Evolutionary conservation across 352 stramenopile species (phyloP).

Genomic region (Phytophthora pisi): DNA sequence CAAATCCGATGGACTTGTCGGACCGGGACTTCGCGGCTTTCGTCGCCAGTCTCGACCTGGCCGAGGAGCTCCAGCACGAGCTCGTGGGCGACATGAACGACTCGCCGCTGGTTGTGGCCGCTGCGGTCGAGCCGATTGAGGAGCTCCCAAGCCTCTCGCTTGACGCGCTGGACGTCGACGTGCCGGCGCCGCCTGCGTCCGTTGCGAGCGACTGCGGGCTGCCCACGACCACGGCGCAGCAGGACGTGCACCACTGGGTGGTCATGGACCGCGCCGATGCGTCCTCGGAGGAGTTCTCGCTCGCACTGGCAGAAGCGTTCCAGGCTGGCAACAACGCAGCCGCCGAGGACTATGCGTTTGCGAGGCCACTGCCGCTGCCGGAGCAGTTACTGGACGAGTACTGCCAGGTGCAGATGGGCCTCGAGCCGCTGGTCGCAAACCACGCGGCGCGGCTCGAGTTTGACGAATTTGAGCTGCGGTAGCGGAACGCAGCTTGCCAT

Average conservation of each 20-base stretch:
- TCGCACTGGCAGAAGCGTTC: conserved; percentile 22
- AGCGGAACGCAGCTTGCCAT: not conserved
- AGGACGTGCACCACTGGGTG: conserved; percentile 39
- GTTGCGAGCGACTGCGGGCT: conserved; percentile 8
- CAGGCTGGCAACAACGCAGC: not conserved
- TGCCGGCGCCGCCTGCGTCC: not conserved
- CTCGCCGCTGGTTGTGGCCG: conserved; percentile 34
- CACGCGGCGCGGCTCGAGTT: conserved; percentile 9
- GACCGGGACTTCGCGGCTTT: conserved; percentile 36
- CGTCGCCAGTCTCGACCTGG: conserved; percentile 31
- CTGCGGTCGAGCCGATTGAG: conserved; percentile 5
- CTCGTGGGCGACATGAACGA: conserved; percentile 9
- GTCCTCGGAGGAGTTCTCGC: conserved; percentile 32
- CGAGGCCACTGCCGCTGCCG: conserved; percentile 11
- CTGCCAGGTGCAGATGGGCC: conserved; percentile 13
- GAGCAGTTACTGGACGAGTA: conserved; percentile 27
- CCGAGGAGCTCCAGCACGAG: conserved; percentile 26
- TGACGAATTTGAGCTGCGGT: conserved; percentile 28
- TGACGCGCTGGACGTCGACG: not conserved
- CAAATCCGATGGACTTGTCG: conserved; percentile 26
- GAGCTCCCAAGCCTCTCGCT: conserved; percentile 25
- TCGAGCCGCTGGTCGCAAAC: conserved; percentile 4
- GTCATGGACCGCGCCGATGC: conserved; percentile 36
- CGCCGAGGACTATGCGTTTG: conserved; percentile 3
- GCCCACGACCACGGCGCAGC: conserved; percentile 20